phyloP scores from a whole-genome alignment of 139 green algal species.

The Spirogloea muscicola region DNA sequence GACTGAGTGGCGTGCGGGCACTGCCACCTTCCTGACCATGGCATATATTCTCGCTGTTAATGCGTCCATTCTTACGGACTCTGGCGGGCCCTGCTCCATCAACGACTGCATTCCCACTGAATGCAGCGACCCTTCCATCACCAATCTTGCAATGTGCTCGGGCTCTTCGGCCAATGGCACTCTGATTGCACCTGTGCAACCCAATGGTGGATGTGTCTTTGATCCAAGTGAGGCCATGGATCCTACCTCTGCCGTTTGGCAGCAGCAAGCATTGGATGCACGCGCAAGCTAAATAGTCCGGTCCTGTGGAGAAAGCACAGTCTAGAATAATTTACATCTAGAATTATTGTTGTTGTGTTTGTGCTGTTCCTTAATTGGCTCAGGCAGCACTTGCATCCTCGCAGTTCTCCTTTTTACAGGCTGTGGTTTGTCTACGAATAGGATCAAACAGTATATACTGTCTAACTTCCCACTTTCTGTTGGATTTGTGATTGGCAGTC shows the following conservation, averaged over 20 bases:
- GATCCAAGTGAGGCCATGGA: not conserved
- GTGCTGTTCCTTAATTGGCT: no score
- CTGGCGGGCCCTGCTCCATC: constrained; percentile 61
- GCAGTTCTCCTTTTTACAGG: no score
- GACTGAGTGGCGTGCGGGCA: constrained; percentile 64
- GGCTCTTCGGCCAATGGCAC: not conserved
- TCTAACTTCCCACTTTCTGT: not conserved
- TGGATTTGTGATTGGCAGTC: not conserved
- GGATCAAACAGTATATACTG: no score
- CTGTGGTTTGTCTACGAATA: no score
- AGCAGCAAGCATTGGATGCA: no score
- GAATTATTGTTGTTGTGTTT: no score
- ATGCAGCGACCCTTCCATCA: not conserved
- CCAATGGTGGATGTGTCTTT: not conserved
- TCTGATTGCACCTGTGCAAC: not conserved
- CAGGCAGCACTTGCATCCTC: no score
- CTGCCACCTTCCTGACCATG: constrained; percentile 78
- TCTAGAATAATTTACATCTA: no score
- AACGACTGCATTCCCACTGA: no score
- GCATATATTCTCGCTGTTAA: constrained; percentile 76
- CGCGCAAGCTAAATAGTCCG: no score
- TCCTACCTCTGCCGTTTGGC: no score
- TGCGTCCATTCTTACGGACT: constrained; percentile 61
- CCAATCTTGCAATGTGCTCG: not conserved
- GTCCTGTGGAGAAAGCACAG: no score